Base-by-base conservation (phyloP, 768 basidiomycete species). In the Suillus luteus region DNA sequence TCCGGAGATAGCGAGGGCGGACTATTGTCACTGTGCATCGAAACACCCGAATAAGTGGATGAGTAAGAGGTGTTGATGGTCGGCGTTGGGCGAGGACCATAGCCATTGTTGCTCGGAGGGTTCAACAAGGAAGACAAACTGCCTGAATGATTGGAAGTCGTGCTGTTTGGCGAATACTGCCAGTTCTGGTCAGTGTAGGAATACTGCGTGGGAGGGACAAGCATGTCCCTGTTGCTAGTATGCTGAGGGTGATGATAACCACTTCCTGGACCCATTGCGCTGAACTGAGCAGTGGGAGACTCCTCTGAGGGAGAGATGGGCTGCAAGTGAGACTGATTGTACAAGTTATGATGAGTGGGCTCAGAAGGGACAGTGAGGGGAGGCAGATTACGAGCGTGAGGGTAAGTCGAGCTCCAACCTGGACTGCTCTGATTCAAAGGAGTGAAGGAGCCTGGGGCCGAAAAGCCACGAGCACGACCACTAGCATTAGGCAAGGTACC, bases 341-440 rank as follows among this genome's bases (percentile, higher is more conserved):
- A 90, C 68, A 89, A 78, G 73, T 75, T 78, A 66, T 78, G 81
- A 70, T 81, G 78, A 7, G 85, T 83, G 19, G 89, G 83, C 61
- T 92, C 90, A 33, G 89, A 88, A 60, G 92, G 93, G 55, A 93
- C 92, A 58, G 88, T 92, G 61, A 95, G 83, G 33, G 92, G 92
- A 35, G 92, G 93, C 59, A 95, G 81, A 31, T 86, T 83, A 22
- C 57, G 57, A 61, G 85, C 80, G 58, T 89, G 85, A 64, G 86
- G 73, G 78, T 86, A 87, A 62, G 76, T 83, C 59, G 80, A 79
- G 66, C 81, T 81, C 90, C 90, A 91, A 64, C 83, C 83, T 54
- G 84, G 76, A 63, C 80, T 79, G 55, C 81, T 79, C 68, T 88
- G 90, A 71, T 79, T 82, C 66, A 91, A 83, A 55, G 90, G 90